Conservation (phyloP, 2,329 filamentous ascomycete genomes). For the Drechslera avenae region DNA sequence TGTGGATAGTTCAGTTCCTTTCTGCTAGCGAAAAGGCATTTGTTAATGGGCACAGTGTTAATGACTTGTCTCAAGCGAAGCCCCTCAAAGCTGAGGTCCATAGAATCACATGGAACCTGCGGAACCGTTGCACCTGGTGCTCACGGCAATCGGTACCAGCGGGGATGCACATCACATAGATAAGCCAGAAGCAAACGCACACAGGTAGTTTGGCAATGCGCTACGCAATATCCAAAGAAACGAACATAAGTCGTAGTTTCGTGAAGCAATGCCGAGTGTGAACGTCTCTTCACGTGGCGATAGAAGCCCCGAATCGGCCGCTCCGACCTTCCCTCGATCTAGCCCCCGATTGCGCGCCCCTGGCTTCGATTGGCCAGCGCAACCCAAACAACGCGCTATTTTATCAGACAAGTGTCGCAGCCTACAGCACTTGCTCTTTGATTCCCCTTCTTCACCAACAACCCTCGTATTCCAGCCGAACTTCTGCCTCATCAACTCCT, state of each 20-base stretch:
- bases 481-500: no score
- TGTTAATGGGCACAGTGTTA: no score
- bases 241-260: background rate
- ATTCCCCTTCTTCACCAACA: slow-evolving; percentile 1
- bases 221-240: background rate
- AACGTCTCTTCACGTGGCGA: slow-evolving; percentile 8
- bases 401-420: slow-evolving; percentile 15
- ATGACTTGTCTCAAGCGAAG: no score
- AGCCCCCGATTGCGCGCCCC: background rate
- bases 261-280: background rate
- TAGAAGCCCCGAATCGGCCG: slow-evolving; percentile 5
- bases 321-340: slow-evolving; percentile 3
- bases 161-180: no score
- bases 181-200: no score
- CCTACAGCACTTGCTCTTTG: slow-evolving; percentile 9
- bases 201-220: background rate
- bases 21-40: no score
- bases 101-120: no score
- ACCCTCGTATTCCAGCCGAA: background rate
- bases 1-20: no score
- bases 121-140: no score
- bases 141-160: no score
- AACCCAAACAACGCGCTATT: slow-evolving; percentile 18
- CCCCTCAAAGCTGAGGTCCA: no score
- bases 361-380: slow-evolving; percentile 8